Base-by-base conservation (phyloP, 805 yeast genomes). In the Naumovozyma castellii region DNA sequence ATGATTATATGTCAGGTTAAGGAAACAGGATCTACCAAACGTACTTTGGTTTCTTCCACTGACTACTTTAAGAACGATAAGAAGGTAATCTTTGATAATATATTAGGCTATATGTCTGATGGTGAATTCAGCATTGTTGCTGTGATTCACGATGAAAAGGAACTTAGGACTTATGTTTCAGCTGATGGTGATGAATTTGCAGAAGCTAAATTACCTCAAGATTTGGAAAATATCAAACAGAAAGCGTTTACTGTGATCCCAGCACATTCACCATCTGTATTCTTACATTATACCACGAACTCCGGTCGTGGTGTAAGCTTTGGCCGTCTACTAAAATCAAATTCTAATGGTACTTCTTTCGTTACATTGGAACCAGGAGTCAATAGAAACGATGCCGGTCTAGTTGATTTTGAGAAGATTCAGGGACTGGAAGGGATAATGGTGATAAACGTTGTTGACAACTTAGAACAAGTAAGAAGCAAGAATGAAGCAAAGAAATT, bases 301-400 rank as follows among this genome's bases (percentile, higher is more conserved):
- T 54, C 64, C 15, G 68, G 64, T 10, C 34, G 51, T 1, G 76
- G 71, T 13, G 52, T 62, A 8, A 92, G 85, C 51, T 79, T 58
- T 57, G 98, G 98, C 14, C 69, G 85, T 1, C 63, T 92, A 15
- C 67, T 92, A 54, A 90, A 90, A 54, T 85, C 95, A 2, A 88
- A 90, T 61, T 84, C 83, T 15, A 85, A 86, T 51, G 98, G 98
- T 45, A 86, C 97, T 0, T 75, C 82, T 4, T 88, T 84, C 56
- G 85, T 82, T 2, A 64, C 77, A 30, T 66, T 87, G 2, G 68
- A 82, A 43, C 72, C 71, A 8, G 63, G 75, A 41, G 96, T 86
- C 14, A 92, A 88, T 60, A 71, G 97, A 49, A 76, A 87, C 47
- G 43, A 45, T 4, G 51, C 48, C 3, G 97, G 96, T 0, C 87